These are phyloP conservation scores for Metschnikowia matae DNA, from an alignment of 805 yeast species.

Conservation along the genomic window DNA sequence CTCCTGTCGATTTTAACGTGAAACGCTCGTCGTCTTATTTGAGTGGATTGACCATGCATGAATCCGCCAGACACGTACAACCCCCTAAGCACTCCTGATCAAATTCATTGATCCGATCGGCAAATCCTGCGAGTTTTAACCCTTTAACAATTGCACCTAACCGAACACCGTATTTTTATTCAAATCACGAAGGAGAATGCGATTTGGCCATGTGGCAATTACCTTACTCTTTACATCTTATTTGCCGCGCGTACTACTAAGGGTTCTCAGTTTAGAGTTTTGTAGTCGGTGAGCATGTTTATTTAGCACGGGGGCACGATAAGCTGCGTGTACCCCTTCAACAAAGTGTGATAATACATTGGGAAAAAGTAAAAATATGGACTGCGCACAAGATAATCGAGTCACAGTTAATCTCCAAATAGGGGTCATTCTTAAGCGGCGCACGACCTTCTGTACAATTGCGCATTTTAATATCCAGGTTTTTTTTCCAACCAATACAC, in stretches of 20 bases:
- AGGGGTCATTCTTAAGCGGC: not conserved
- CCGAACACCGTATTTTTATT: not conserved
- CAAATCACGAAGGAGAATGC: not conserved
- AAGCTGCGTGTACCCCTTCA: not conserved
- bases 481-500: not conserved
- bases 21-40: not conserved
- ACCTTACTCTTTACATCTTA: not conserved
- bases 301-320: not conserved
- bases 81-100: not conserved
- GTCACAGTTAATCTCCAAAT: not conserved
- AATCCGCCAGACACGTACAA: not conserved
- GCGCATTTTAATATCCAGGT: constrained; percentile 3
- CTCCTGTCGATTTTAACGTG: constrained; percentile 30
- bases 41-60: not conserved
- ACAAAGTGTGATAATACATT: not conserved
- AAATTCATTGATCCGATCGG: not conserved
- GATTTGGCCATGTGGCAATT: not conserved
- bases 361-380: not conserved
- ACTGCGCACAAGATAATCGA: constrained; percentile 1
- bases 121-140: not conserved
- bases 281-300: not conserved
- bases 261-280: not conserved
- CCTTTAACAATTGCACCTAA: not conserved
- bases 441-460: constrained; percentile 2
- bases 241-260: not conserved